A percentile compares a stretch with the other conserved stretches of the same genome.
phyloP scores from a whole-genome alignment of 1,284 basidiomycete genomes.

The Albatrellus sp. region DNA sequence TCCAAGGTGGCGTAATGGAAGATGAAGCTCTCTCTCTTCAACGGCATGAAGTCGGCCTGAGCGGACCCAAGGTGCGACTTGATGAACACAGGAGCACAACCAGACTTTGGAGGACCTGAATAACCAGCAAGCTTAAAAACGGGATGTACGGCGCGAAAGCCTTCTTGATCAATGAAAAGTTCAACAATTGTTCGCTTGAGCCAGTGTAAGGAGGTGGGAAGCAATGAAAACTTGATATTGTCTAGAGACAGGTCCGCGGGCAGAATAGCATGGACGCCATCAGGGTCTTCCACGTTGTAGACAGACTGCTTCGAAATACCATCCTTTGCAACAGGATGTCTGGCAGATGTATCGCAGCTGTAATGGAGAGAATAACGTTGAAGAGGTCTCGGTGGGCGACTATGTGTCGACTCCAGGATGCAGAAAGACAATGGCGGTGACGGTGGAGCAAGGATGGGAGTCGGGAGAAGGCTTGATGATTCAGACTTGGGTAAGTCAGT shows the following conservation, averaged over 20 bases:
- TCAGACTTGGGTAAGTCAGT: no score
- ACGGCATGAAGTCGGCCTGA: constrained; percentile 53
- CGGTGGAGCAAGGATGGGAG: constrained; percentile 3
- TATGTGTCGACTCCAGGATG: constrained; percentile 7
- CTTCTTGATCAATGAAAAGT: constrained; percentile 71
- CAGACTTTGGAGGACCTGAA: constrained; percentile 14
- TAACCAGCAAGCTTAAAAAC: constrained; percentile 47
- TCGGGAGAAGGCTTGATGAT: background rate
- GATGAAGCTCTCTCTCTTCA: constrained; percentile 38
- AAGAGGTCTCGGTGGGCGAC: background rate
- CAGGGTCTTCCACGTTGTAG: background rate
- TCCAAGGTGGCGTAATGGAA: constrained; percentile 69
- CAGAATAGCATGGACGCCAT: background rate
- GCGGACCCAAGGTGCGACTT: constrained; percentile 20
- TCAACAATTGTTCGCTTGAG: constrained; percentile 42
- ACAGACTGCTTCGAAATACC: background rate
- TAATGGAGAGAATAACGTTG: background rate
- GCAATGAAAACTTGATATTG: constrained; percentile 10
- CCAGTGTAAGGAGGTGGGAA: constrained; percentile 35
- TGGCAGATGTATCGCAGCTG: no score
- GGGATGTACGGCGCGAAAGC: constrained; percentile 50
- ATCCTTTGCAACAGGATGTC: background rate
- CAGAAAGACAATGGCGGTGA: background rate
- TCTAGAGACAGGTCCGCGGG: background rate
- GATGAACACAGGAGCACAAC: constrained; percentile 19